These are phyloP conservation scores for Hypoxylon sp. DNA, from an alignment of 2,329 filamentous ascomycete genomes.

Conservation along the genomic window DNA sequence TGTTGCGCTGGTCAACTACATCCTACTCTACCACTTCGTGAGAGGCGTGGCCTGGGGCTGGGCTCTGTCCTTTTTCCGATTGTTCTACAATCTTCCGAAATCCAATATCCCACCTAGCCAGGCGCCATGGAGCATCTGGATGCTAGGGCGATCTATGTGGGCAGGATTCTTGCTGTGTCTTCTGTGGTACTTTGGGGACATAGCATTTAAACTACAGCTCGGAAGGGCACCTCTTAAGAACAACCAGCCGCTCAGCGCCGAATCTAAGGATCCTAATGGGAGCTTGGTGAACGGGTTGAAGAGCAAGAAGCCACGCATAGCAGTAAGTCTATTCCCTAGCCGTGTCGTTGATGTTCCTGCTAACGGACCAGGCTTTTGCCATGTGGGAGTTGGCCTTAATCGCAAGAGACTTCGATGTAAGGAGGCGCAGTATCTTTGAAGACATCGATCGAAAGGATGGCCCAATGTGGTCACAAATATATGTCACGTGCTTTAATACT, in stretches of 20 bases:
- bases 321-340: conserved; percentile 63
- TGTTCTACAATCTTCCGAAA: conserved; percentile 82
- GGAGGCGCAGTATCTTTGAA: conserved; percentile 84
- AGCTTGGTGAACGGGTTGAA: conserved; percentile 88
- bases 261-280: conserved; percentile 92
- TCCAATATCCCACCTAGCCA: conserved; percentile 73
- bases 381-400: conserved; percentile 93
- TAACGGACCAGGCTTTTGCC: conserved; percentile 76
- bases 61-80: conserved; percentile 77
- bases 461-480: conserved; percentile 85
- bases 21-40: conserved; percentile 75
- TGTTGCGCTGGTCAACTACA: conserved; percentile 60
- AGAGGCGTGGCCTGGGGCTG: conserved; percentile 76
- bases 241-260: conserved; percentile 83
- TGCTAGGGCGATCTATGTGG: conserved; percentile 69
- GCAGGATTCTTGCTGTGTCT: conserved; percentile 77
- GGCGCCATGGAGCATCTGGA: conserved; percentile 70
- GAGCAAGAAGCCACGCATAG: conserved; percentile 83
- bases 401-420: conserved; percentile 78
- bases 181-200: conserved; percentile 83
- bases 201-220: conserved; percentile 84
- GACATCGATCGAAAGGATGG: conserved; percentile 88
- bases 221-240: conserved; percentile 86
- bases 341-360: neutral
- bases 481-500: conserved; percentile 76